Percentiles rank a stretch among this genome's conserved stretches.
These are phyloP conservation scores for Pascua guehoae DNA, from an alignment of 1,284 basidiomycete species.

Conservation along the genomic window DNA sequence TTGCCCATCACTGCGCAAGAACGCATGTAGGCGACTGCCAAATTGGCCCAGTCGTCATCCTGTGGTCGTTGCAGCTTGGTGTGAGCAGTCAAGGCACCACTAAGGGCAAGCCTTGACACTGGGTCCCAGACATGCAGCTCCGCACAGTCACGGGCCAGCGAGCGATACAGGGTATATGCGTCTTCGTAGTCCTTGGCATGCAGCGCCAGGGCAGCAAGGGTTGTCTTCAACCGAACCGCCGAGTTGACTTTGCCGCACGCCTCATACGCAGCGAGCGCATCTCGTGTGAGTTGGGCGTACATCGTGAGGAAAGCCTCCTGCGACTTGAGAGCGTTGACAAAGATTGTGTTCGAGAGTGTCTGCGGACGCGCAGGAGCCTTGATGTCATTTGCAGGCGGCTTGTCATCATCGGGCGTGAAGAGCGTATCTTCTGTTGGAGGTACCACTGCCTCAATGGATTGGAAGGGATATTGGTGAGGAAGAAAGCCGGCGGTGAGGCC, in stretches of 20 bases:
- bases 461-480: slow-evolving; percentile 39
- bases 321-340: slow-evolving; percentile 62
- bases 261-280: slow-evolving; percentile 75
- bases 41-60: slow-evolving; percentile 37
- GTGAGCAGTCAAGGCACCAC: slow-evolving; percentile 32
- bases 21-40: slow-evolving; percentile 42
- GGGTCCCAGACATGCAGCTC: slow-evolving; percentile 39
- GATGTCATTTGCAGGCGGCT: no score
- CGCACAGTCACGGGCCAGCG: slow-evolving; percentile 33
- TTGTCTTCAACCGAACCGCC: slow-evolving; percentile 75
- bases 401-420: no score
- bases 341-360: slow-evolving; percentile 61
- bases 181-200: slow-evolving; percentile 25
- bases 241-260: slow-evolving; percentile 76
- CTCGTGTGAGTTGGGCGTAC: slow-evolving; percentile 69
- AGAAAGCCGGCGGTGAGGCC: slow-evolving; percentile 38
- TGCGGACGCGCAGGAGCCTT: not conserved
- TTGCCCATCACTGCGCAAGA: slow-evolving; percentile 19
- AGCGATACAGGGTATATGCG: slow-evolving; percentile 35
- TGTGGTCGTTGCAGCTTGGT: slow-evolving; percentile 20
- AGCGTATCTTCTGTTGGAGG: no score
- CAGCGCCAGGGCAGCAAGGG: slow-evolving; percentile 80
- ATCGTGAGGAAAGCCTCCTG: slow-evolving; percentile 65
- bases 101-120: slow-evolving; percentile 33
- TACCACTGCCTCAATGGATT: slow-evolving; percentile 12